Evolutionary conservation across 495 filamentous ascomycete genomes (phyloP).

Genomic region (Clohesyomyces aquaticus): DNA sequence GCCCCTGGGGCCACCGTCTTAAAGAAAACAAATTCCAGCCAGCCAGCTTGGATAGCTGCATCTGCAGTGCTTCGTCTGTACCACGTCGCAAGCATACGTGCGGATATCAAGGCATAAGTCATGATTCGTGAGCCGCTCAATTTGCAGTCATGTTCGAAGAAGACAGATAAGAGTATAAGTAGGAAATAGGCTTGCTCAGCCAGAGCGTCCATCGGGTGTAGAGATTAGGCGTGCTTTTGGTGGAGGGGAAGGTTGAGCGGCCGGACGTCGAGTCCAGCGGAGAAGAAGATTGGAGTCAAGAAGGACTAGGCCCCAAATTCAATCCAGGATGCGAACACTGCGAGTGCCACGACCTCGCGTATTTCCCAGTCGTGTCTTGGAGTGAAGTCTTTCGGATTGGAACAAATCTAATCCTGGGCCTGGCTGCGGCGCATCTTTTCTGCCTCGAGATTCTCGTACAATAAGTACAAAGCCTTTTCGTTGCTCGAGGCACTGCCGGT

Average conservation of each 20-base stretch:
- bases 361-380: too few species aligned
- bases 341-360: constrained; percentile 1
- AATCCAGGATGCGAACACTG: constrained; percentile 10
- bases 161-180: constrained; percentile 31
- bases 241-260: too few species aligned
- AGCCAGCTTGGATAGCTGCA: constrained; percentile 11
- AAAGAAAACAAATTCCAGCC: constrained; percentile 24
- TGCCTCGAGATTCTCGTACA: constrained; percentile 98
- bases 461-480: constrained; percentile 90
- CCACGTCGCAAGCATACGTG: constrained; percentile 31
- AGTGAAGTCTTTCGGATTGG: constrained; percentile 4
- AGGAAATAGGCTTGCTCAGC: constrained; percentile 26
- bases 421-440: constrained; percentile 97
- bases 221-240: too few species aligned
- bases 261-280: constrained; percentile 7
- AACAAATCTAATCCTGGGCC: constrained; percentile 64
- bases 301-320: constrained; percentile 9
- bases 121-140: constrained; percentile 44
- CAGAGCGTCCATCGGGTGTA: constrained; percentile 35
- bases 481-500: constrained; percentile 90
- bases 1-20: constrained; percentile 8
- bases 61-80: constrained; percentile 19
- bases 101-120: constrained; percentile 43
- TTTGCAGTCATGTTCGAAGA: constrained; percentile 37
- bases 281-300: constrained; percentile 5